Percentiles rank a stretch among this genome's conserved stretches.
Conservation (phyloP, 1,284 basidiomycete species). For the Fistulinella staudtii region DNA sequence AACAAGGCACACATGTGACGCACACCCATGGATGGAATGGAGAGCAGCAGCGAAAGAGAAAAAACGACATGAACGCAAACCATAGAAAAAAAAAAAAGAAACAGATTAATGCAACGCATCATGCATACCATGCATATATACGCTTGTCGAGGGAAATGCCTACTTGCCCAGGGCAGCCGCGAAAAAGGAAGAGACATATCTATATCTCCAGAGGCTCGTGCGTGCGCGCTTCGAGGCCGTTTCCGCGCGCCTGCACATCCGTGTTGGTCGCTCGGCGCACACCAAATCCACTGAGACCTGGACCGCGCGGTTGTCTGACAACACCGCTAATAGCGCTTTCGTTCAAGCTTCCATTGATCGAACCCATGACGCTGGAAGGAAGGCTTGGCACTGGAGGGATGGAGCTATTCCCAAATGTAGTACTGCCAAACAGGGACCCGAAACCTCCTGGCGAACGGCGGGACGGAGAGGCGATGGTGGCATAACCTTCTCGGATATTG, state of each 20-base stretch:
- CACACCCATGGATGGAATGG: conserved; percentile 7
- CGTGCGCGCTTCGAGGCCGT: conserved; percentile 72
- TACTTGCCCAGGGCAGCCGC: conserved; percentile 15
- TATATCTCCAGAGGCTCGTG: conserved; percentile 82
- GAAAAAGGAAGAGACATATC: conserved; percentile 8
- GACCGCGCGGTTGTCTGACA: conserved; percentile 76
- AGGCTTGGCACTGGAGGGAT: conserved; percentile 77
- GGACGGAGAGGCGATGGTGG: conserved; percentile 80
- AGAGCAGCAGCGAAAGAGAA: conserved; percentile 4
- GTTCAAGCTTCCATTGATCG: conserved; percentile 38
- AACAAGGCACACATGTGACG: no score
- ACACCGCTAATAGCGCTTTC: conserved; percentile 53
- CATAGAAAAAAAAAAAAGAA: no score
- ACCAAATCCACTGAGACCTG: conserved; percentile 66
- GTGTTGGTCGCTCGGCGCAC: conserved; percentile 52
- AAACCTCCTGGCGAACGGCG: conserved; percentile 70
- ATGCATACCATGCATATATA: conserved; percentile 27
- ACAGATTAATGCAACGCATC: conserved; percentile 20
- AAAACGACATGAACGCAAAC: conserved; percentile 11
- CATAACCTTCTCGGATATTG: conserved; percentile 87
- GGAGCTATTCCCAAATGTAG: conserved; percentile 30
- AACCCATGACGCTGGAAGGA: conserved; percentile 51
- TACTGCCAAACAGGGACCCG: conserved; percentile 59
- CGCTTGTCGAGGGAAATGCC: conserved; percentile 13
- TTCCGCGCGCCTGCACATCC: conserved; percentile 53